Percentiles rank a stretch among this genome's conserved stretches.
These are phyloP conservation scores for Fragilaria crotonensis DNA, from an alignment of 108 stramenopile genomes.

Conservation along the genomic window DNA sequence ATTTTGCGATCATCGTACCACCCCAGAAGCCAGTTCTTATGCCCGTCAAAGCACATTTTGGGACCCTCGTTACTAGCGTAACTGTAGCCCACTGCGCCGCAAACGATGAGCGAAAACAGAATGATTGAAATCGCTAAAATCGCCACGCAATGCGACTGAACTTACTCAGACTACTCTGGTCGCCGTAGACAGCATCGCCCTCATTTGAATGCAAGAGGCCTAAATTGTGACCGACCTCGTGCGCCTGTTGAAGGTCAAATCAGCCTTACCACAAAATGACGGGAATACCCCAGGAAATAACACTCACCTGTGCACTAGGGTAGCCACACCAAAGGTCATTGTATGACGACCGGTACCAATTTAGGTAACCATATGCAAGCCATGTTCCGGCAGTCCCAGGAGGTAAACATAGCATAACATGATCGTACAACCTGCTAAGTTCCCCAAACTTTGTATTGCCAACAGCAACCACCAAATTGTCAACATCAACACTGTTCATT, in stretches of 20 bases:
- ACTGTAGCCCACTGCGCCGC: too few relatives aligned
- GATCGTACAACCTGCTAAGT: constrained; percentile 1
- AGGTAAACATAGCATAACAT: constrained; percentile 30
- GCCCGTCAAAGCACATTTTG: constrained; percentile 43
- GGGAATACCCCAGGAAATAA: too few relatives aligned
- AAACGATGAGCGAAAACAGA: too few relatives aligned
- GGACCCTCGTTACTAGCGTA: constrained; percentile 16
- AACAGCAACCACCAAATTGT: constrained; percentile 12
- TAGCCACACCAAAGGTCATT: constrained; percentile 48
- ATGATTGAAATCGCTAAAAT: too few relatives aligned
- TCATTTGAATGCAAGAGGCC: constrained; percentile 14
- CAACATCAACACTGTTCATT: constrained; percentile 4
- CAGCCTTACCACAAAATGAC: too few relatives aligned
- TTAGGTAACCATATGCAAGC: constrained; percentile 45
- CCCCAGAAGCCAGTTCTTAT: constrained; percentile 46
- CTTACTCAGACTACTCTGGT: constrained; percentile 8
- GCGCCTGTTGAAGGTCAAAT: too few relatives aligned
- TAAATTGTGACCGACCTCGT: constrained; percentile 19
- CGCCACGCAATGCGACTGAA: too few relatives aligned
- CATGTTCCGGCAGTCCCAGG: constrained; percentile 14
- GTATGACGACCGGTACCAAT: constrained; percentile 40
- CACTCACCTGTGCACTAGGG: constrained; percentile 32
- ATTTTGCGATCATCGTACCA: constrained; percentile 34
- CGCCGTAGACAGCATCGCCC: constrained; percentile 3
- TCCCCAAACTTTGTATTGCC: too few relatives aligned